A percentile compares a stretch with the other conserved stretches of the same genome.
These are phyloP conservation scores for Scenedesmus sp. DNA, from an alignment of 163 green algal species.

Conservation along the genomic window DNA sequence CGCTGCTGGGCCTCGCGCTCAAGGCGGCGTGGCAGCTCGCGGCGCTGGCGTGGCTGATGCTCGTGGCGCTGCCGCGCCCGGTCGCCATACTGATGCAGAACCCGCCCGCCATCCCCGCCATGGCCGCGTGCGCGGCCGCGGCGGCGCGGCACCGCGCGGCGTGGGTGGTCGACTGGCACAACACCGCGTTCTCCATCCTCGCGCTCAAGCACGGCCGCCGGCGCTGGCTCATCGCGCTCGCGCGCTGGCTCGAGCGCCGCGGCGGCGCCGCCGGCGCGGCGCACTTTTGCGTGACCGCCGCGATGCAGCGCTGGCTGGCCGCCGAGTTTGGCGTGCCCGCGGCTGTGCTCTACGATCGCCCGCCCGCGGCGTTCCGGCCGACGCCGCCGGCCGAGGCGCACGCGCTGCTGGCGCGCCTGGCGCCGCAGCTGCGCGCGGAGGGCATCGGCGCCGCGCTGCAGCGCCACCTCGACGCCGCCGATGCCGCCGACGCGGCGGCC, in stretches of 20 bases:
- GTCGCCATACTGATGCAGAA: constrained; percentile 84
- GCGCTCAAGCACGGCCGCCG: constrained; percentile 69
- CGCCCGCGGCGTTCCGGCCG: constrained; percentile 76
- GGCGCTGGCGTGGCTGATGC: constrained; percentile 69
- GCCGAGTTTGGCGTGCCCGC: constrained; percentile 64
- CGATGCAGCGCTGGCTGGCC: constrained; percentile 73
- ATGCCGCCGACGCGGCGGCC: neutral
- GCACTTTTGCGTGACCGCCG: constrained; percentile 88
- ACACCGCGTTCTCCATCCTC: constrained; percentile 94
- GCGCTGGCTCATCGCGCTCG: constrained; percentile 58
- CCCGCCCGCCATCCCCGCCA: constrained; percentile 91
- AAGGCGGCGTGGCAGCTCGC: constrained; percentile 78
- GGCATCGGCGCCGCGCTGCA: neutral
- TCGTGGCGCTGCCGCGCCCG: constrained; percentile 57
- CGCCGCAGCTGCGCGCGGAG: constrained; percentile 5
- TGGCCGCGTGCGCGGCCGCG: constrained; percentile 80
- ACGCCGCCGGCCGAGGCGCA: constrained; percentile 58
- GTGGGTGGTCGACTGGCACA: constrained; percentile 98
- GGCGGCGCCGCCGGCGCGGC: constrained; percentile 61
- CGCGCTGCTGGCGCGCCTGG: constrained; percentile 62
- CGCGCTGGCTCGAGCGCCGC: constrained; percentile 70
- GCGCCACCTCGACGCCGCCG: no score
- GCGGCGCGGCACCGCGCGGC: constrained; percentile 63
- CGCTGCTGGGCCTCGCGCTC: constrained; percentile 61
- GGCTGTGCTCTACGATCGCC: constrained; percentile 90